A percentile compares a stretch with the other conserved stretches of the same genome.
These are phyloP conservation scores for Meripilus lineatus DNA, from an alignment of 1,284 basidiomycete genomes.

Conservation along the genomic window DNA sequence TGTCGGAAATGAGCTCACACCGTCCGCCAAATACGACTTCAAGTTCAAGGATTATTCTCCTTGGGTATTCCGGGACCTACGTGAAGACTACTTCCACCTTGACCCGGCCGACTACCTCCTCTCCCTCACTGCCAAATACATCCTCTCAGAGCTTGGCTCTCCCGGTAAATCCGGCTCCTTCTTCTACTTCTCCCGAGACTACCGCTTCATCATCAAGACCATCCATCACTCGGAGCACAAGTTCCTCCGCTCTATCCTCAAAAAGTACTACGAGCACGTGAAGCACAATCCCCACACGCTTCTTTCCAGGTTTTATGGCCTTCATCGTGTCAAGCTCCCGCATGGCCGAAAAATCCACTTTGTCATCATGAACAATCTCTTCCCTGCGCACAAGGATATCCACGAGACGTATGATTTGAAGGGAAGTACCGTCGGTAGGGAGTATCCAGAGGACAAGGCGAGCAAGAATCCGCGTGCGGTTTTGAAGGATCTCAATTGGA, in stretches of 20 bases:
- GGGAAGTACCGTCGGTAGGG: conserved; percentile 87
- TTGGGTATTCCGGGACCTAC: conserved; percentile 93
- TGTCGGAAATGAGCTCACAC: conserved; percentile 95
- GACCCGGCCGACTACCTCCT: conserved; percentile 97
- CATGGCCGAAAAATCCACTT: conserved; percentile 96
- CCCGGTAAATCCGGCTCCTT: conserved; percentile 98
- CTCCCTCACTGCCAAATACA: conserved; percentile 96
- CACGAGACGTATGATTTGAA: conserved; percentile 99
- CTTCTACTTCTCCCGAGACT: conserved; percentile 99
- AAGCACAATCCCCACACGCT: conserved; percentile 92
- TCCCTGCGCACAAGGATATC: conserved; percentile 95
- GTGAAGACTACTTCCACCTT: conserved; percentile 92
- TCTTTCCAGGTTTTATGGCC: conserved; percentile 90
- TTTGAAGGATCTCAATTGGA: conserved; percentile 97
- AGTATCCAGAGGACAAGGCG: conserved; percentile 86
- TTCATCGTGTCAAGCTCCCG: conserved; percentile 96
- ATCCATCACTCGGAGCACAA: conserved; percentile 95
- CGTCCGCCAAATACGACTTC: conserved; percentile 94
- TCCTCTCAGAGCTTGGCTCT: conserved; percentile 96
- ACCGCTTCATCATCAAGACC: conserved; percentile 99
- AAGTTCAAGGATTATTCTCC: conserved; percentile 99
- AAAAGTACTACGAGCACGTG: conserved; percentile 85
- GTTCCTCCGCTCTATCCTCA: conserved; percentile 84
- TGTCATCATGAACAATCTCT: conserved; percentile 99
- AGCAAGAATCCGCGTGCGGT: conserved; percentile 80